Evolutionary conservation across 2,329 filamentous ascomycete species (phyloP), one percentile per base, ranked within the genome.

Genomic region (Colletotrichum melonis): DNA sequence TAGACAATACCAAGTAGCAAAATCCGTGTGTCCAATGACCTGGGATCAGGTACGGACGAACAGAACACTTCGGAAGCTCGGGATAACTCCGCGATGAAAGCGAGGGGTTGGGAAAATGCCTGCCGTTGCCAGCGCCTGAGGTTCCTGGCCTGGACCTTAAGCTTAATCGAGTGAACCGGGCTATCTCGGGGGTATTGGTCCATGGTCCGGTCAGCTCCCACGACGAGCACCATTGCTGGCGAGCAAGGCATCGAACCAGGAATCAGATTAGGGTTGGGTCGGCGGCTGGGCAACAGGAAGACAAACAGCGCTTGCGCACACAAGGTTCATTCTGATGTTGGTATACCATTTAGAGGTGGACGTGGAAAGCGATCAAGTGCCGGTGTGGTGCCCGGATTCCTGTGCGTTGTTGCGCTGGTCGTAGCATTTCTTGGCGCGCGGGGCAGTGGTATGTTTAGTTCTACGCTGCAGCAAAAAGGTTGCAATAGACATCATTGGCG

Each of bases 361-460:
- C 16, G 9, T 7, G 24, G 19, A 16, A 49, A 57, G n/a, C 22
- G 26, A 52, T 7, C 42, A 71, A 62, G 26, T 67, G 56, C 55
- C 49, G 57, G 35, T 26, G 58, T 30, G 19, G 19, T 35, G 57
- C 14, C 69, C 28, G 65, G 54, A 30, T 3, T 30, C 49, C 56
- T 28, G 56, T 32, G 63, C 68, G 67, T 35, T 30, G 67, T 35
- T 38, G 57, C 59, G 64, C 57, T 68, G 64, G 57, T 30, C 12
- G 32, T 4, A 24, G 35, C 26, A 30, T 30, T 14, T 73, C 70
- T 73, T 73, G 66, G 70, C 59, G 66, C 55, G 67, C 66, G 66
- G 70, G 66, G 70, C 60, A 14, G 52, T 70, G 42, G 66, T 46
- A 19, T 60, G 46, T 56, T 65, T 16, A 59, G 28, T 38, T 60